A percentile compares a stretch with the other conserved stretches of the same genome.
These are phyloP conservation scores for Globisporangium viniferum DNA, from an alignment of 352 stramenopile species.

Conservation along the genomic window DNA sequence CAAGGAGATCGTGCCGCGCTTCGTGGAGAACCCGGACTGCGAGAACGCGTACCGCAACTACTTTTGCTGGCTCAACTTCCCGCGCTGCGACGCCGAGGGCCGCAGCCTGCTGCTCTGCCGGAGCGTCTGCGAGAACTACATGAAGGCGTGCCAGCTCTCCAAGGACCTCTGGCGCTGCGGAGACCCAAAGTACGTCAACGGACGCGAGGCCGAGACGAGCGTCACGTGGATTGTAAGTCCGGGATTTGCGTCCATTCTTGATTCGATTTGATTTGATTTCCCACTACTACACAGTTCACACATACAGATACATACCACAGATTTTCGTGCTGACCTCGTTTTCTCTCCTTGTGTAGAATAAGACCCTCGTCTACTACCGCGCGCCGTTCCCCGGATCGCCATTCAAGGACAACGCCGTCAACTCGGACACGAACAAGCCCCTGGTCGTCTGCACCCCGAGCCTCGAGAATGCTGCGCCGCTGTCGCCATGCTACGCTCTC, in stretches of 20 bases:
- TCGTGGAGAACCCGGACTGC: conserved; percentile 85
- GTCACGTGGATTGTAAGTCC: conserved; percentile 54
- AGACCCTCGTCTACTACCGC: conserved; percentile 71
- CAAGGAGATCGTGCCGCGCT: conserved; percentile 66
- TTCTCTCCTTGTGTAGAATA: conserved; percentile 35
- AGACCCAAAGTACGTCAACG: conserved; percentile 71
- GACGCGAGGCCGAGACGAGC: conserved; percentile 54
- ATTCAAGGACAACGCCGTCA: conserved; percentile 72
- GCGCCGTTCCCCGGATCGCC: conserved; percentile 76
- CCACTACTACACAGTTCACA: conserved; percentile 8
- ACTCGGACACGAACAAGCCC: conserved; percentile 67
- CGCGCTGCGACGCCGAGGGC: conserved; percentile 83
- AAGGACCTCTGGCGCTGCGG: conserved; percentile 88
- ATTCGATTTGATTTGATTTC: neutral
- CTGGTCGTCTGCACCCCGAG: conserved; percentile 81
- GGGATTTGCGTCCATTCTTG: neutral
- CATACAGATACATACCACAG: neutral
- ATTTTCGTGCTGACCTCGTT: neutral
- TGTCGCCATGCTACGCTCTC: neutral
- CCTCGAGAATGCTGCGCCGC: conserved; percentile 50
- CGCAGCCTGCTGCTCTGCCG: conserved; percentile 81
- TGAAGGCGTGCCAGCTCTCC: conserved; percentile 80
- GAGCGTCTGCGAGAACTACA: conserved; percentile 90
- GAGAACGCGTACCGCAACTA: conserved; percentile 90
- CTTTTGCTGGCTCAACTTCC: conserved; percentile 91